phyloP scores from a whole-genome alignment of 345 rosid genomes.

The Camelina laxa region DNA sequence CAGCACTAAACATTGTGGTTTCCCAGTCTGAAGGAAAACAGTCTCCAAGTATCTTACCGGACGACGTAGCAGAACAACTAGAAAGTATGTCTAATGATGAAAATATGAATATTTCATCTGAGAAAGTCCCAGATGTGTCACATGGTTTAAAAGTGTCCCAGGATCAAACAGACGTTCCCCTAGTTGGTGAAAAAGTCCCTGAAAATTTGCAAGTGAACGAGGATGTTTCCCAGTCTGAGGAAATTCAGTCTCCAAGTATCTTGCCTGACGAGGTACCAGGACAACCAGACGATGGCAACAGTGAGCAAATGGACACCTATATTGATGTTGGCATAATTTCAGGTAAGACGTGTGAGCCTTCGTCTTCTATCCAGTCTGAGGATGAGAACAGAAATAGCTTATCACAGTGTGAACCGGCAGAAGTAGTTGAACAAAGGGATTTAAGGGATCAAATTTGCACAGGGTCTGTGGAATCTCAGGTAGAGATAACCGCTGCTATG shows the following conservation, averaged over 20 bases:
- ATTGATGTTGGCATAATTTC: not conserved
- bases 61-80: not conserved
- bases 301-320: conserved; percentile 11
- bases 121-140: no score
- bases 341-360: conserved; percentile 11
- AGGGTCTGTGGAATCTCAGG: not conserved
- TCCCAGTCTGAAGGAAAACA: no score
- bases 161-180: no score
- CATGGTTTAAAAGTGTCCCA: no score
- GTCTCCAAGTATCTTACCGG: not conserved
- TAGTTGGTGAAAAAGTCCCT: not conserved
- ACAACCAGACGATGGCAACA: not conserved
- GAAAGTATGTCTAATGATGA: not conserved
- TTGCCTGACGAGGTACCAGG: not conserved
- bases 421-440: conserved; percentile 19
- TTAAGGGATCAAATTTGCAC: not conserved
- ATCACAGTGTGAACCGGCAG: conserved; percentile 9
- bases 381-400: conserved; percentile 21
- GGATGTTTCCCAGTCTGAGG: no score
- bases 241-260: no score
- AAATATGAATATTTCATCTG: no score
- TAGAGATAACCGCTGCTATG: conserved; percentile 8
- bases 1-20: no score
- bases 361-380: conserved; percentile 18
- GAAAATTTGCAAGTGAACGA: conserved; percentile 18